phyloP scores from a whole-genome alignment of 129 eudicot species.

The Pseudognaphalium luteoalbum region DNA sequence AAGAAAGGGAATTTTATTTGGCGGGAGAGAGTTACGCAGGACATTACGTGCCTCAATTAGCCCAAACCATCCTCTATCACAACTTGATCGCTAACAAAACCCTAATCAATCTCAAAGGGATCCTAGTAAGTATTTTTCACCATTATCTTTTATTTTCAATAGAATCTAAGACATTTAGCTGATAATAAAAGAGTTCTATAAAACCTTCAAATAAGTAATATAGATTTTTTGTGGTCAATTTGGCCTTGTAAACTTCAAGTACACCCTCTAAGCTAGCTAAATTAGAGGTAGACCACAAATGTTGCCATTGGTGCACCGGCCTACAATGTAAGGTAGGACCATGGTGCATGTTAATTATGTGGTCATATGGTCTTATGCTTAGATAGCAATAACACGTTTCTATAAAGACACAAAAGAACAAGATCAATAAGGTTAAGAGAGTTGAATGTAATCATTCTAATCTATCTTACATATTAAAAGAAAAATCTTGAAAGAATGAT shows the following conservation, averaged over 20 bases:
- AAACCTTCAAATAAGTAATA: not conserved
- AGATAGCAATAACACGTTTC: conserved; percentile 5
- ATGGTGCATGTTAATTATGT: conserved; percentile 31
- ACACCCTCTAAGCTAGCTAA: not conserved
- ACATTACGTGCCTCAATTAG: conserved; percentile 90
- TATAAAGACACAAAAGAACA: conserved; percentile 20
- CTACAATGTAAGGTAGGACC: conserved; percentile 31
- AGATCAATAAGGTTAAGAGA: conserved; percentile 17
- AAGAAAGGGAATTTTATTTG: conserved; percentile 58
- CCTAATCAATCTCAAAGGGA: conserved; percentile 77
- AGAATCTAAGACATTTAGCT: not conserved
- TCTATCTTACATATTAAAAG: too few species aligned
- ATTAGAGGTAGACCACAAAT: conserved; percentile 17
- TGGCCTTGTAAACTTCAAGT: conserved; percentile 17
- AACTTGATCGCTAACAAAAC: conserved; percentile 50
- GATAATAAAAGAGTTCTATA: not conserved
- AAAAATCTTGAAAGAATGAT: too few species aligned
- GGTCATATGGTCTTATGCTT: conserved; percentile 30
- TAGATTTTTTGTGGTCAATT: not conserved
- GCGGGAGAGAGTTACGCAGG: conserved; percentile 86
- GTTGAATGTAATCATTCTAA: conserved; percentile 6
- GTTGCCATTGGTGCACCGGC: conserved; percentile 9
- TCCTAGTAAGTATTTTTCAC: conserved; percentile 54
- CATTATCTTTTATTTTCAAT: not conserved
- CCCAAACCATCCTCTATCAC: conserved; percentile 64